Conservation (phyloP, 768 basidiomycete species). For the Ramaria sp. region DNA sequence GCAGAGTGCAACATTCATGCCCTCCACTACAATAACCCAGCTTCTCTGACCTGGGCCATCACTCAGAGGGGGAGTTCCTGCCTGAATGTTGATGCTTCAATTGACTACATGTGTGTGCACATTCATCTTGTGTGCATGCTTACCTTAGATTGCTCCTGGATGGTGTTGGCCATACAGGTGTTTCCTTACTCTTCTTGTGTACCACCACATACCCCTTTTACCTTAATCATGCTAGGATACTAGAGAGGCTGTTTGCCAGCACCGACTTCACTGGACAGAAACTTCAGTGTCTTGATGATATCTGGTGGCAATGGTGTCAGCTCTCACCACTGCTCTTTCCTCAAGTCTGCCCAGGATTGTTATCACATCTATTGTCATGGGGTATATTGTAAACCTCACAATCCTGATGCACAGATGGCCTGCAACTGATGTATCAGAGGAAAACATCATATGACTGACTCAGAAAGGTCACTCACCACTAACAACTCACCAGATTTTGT, state of each 20-base stretch:
- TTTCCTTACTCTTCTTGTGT: conserved; percentile 1
- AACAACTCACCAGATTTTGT: too few relatives aligned
- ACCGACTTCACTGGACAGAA: too few relatives aligned
- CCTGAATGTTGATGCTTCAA: too few relatives aligned
- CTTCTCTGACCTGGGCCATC: too few relatives aligned
- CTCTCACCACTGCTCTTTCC: not conserved
- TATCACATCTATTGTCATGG: conserved; percentile 2
- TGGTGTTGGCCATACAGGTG: conserved; percentile 4
- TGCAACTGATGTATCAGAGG: not conserved
- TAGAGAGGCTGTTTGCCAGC: conserved; percentile 14
- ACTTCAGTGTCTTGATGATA: conserved; percentile 16
- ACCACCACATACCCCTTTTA: too few relatives aligned
- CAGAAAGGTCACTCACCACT: too few relatives aligned
- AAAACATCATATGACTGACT: not conserved
- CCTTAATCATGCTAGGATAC: conserved; percentile 10
- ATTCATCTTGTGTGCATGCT: too few relatives aligned
- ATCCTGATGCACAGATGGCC: not conserved
- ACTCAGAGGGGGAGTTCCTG: too few relatives aligned
- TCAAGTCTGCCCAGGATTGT: too few relatives aligned
- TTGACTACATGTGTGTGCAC: too few relatives aligned
- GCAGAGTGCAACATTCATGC: too few relatives aligned
- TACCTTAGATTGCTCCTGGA: not conserved
- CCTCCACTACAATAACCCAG: too few relatives aligned
- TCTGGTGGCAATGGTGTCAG: not conserved
- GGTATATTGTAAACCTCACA: conserved; percentile 4